Conservation (phyloP, 73 alveolate genomes). For the Uronychia setigera region DNA sequence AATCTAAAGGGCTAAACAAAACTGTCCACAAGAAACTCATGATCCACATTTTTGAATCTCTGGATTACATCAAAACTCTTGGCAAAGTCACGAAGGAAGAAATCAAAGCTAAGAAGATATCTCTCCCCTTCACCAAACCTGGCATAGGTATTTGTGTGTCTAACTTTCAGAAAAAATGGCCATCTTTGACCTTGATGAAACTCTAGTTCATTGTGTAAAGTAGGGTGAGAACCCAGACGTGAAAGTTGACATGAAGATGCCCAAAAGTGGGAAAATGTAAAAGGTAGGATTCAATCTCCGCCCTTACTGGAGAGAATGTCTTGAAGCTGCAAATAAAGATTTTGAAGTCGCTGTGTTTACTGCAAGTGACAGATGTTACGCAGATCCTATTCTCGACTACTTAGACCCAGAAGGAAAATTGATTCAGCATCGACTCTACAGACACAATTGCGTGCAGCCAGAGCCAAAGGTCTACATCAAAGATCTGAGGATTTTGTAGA, state of each 20-base stretch:
- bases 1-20: not conserved
- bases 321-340: slow-evolving; percentile 44
- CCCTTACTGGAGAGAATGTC: slow-evolving; percentile 61
- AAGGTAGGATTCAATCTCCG: slow-evolving; percentile 50
- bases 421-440: slow-evolving; percentile 71
- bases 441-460: slow-evolving; percentile 69
- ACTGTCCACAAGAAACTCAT: not conserved
- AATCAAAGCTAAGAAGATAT: not conserved
- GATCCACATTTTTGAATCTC: not conserved
- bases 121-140: not conserved
- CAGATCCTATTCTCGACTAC: slow-evolving; percentile 77
- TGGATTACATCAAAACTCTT: not conserved
- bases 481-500: not conserved
- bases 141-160: not conserved
- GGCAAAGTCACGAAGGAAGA: not conserved
- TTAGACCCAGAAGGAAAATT: slow-evolving; percentile 77
- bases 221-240: not conserved
- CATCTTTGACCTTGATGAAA: slow-evolving; percentile 18
- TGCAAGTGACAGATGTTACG: slow-evolving; percentile 87
- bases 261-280: not conserved
- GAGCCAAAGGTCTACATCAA: not conserved
- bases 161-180: not conserved
- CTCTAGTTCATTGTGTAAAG: slow-evolving; percentile 15
- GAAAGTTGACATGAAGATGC: not conserved
- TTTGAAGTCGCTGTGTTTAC: slow-evolving; percentile 87